Evolutionary conservation across 768 basidiomycete genomes (phyloP).

Genomic region (Dendrothele bispora): DNA sequence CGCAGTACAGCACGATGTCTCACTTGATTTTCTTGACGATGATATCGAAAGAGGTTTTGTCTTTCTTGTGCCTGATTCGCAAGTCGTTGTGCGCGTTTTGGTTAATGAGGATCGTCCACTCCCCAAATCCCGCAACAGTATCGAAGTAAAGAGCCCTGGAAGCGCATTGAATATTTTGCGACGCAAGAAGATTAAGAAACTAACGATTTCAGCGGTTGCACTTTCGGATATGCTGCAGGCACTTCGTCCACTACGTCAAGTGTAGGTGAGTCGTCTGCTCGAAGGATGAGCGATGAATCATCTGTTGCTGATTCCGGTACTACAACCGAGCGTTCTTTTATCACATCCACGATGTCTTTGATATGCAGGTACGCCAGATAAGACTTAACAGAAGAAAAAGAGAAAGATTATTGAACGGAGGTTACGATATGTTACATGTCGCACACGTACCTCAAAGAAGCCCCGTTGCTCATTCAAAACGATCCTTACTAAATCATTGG

Average conservation of each 20-base stretch:
- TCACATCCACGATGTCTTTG: background rate
- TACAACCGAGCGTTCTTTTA: background rate
- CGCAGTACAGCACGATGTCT: slow-evolving; percentile 10
- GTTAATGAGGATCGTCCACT: slow-evolving; percentile 61
- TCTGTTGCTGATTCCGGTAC: background rate
- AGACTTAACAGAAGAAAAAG: background rate
- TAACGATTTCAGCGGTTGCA: slow-evolving; percentile 57
- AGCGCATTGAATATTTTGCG: background rate
- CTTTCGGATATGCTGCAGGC: slow-evolving; percentile 38
- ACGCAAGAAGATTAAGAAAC: slow-evolving; percentile 12
- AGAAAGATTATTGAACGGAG: background rate
- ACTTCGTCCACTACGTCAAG: slow-evolving; percentile 3
- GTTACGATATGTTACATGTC: background rate
- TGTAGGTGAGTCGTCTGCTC: background rate
- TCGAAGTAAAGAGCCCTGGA: slow-evolving; percentile 55
- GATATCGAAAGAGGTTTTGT: slow-evolving; percentile 48
- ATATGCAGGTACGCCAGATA: background rate
- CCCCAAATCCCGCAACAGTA: slow-evolving; percentile 58
- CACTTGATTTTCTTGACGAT: slow-evolving; percentile 72
- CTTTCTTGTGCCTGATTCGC: slow-evolving; percentile 43
- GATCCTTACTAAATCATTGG: background rate
- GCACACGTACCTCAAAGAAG: background rate
- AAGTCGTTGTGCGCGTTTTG: slow-evolving; percentile 49
- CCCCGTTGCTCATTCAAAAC: background rate
- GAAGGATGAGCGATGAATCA: too few relatives aligned